A percentile compares a stretch with the other conserved stretches of the same genome.
Conservation (phyloP, 257 asterid genomes). For the Solanum chiquidenum region DNA sequence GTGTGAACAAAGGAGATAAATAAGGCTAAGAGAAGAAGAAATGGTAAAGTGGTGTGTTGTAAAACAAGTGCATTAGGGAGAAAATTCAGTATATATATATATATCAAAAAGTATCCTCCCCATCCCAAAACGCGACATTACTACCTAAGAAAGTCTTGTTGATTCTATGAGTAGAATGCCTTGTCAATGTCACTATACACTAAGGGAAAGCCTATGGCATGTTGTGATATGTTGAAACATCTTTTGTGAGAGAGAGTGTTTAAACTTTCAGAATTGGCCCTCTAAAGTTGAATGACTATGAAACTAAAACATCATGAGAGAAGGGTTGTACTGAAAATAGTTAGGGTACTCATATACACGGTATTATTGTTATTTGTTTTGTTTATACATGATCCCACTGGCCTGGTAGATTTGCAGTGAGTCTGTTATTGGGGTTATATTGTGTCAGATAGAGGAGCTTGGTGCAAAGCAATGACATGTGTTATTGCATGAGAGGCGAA, state of each 20-base stretch:
- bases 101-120: background rate
- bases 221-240: background rate
- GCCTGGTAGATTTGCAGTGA: background rate
- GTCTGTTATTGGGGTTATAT: background rate
- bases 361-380: too few relatives aligned
- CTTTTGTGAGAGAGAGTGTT: too few relatives aligned
- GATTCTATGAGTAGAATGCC: background rate
- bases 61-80: background rate
- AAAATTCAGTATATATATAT: too few relatives aligned
- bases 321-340: too few relatives aligned
- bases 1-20: too few relatives aligned
- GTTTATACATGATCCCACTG: background rate
- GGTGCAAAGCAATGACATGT: background rate
- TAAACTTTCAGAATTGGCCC: background rate
- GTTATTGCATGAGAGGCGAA: background rate
- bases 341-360: background rate
- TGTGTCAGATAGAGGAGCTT: too few relatives aligned
- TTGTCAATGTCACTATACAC: background rate
- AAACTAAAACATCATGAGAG: background rate
- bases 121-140: background rate
- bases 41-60: background rate
- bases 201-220: background rate
- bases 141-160: background rate
- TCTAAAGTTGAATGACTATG: background rate
- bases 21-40: background rate